Percentiles rank a stretch among this genome's conserved stretches.
phyloP scores from a whole-genome alignment of 208 protist species.

The Acanthamoeba royreba region DNA sequence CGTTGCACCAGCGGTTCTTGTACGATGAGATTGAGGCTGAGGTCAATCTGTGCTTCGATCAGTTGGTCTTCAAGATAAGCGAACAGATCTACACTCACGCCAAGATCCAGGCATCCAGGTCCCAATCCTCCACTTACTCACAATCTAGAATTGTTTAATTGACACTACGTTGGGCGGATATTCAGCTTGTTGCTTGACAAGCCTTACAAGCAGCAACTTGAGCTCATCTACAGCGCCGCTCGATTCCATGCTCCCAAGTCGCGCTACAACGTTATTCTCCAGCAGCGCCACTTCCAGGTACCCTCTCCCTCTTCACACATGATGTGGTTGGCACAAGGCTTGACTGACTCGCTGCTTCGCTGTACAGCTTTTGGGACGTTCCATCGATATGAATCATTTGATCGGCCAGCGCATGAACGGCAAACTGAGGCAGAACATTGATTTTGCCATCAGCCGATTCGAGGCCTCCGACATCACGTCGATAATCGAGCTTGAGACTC shows the following conservation, averaged over 20 bases:
- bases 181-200: constrained; percentile 72
- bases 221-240: constrained; percentile 47
- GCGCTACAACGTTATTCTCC: constrained; percentile 67
- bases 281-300: constrained; percentile 73
- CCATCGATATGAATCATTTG: constrained; percentile 70
- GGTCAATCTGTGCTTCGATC: constrained; percentile 80
- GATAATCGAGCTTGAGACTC: constrained; percentile 61
- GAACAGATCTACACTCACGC: constrained; percentile 78
- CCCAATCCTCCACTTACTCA: background rate
- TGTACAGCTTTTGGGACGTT: constrained; percentile 72
- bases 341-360: background rate
- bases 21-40: constrained; percentile 85
- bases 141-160: background rate
- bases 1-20: constrained; percentile 73
- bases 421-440: constrained; percentile 67
- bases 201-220: constrained; percentile 64
- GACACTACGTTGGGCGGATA: no score
- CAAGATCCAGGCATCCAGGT: constrained; percentile 68
- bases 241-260: constrained; percentile 64
- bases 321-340: background rate
- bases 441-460: constrained; percentile 74
- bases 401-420: constrained; percentile 75
- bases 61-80: constrained; percentile 78
- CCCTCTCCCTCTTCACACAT: background rate
- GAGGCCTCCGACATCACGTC: constrained; percentile 68